Percentiles rank a stretch among this genome's conserved stretches.
Evolutionary conservation across 441 rosid genomes (phyloP).

Genomic region (Mallotus repandus): DNA sequence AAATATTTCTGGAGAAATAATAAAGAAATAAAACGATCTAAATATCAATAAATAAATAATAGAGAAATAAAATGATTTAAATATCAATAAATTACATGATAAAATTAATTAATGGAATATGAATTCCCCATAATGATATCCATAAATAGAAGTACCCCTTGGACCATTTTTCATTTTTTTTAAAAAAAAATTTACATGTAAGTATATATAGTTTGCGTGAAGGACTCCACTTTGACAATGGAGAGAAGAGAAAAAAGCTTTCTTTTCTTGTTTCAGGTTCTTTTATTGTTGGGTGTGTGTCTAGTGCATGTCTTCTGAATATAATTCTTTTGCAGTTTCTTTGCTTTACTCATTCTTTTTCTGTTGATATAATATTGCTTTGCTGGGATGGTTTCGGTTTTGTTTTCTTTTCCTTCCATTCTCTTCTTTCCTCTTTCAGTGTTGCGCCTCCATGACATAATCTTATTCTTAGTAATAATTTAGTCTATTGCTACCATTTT

Average conservation of each 20-base stretch:
- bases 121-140: too few species aligned
- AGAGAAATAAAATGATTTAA: too few species aligned
- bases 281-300: not conserved
- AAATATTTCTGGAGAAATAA: too few species aligned
- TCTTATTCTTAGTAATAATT: not conserved
- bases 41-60: too few species aligned
- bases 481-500: too few species aligned
- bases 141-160: too few species aligned
- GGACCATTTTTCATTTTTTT: too few species aligned
- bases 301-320: too few species aligned
- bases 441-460: not conserved
- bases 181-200: too few species aligned
- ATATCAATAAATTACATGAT: too few species aligned
- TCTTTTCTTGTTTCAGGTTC: constrained; percentile 5
- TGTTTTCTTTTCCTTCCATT: constrained; percentile 5
- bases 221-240: constrained; percentile 33
- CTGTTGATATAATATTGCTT: constrained; percentile 11
- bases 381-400: constrained; percentile 10
- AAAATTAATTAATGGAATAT: too few species aligned
- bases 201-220: constrained; percentile 34
- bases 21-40: too few species aligned
- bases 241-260: not conserved
- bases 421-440: not conserved
- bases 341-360: constrained; percentile 29
- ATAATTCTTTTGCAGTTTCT: constrained; percentile 13